A percentile compares a stretch with the other conserved stretches of the same genome.
These are phyloP conservation scores for Zygosaccharomyces siamensis DNA, from an alignment of 805 yeast species.

Conservation along the genomic window DNA sequence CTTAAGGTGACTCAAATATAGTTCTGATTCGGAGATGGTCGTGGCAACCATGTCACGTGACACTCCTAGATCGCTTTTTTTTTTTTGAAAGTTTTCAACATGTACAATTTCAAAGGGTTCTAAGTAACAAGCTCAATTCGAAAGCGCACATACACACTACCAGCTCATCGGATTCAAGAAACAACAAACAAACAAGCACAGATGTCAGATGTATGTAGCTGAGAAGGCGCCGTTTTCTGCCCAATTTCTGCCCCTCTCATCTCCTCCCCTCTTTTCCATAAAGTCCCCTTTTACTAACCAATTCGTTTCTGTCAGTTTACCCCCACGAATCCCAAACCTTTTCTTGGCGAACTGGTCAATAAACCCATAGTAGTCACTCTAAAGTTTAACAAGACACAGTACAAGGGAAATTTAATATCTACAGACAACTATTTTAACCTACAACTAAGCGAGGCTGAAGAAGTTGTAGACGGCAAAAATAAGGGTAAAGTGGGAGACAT, in stretches of 20 bases:
- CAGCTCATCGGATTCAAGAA: background rate
- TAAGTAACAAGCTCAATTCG: background rate
- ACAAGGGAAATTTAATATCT: slow-evolving; percentile 69
- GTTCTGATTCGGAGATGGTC: background rate
- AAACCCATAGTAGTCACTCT: slow-evolving; percentile 69
- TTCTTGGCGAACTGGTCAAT: slow-evolving; percentile 67
- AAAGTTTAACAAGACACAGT: slow-evolving; percentile 88
- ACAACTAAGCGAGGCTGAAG: slow-evolving; percentile 60
- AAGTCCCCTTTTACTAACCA: slow-evolving; percentile 13
- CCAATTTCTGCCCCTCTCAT: too few relatives aligned
- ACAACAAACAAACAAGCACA: background rate
- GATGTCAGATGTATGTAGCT: slow-evolving; percentile 4
- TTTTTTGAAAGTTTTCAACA: background rate
- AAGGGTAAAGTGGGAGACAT: slow-evolving; percentile 65
- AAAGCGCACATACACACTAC: background rate
- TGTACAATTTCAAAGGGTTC: too few relatives aligned
- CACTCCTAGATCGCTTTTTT: too few relatives aligned
- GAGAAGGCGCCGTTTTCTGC: background rate
- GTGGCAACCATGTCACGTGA: background rate
- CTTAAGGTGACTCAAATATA: slow-evolving; percentile 50
- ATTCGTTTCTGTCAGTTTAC: slow-evolving; percentile 31
- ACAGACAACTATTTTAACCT: slow-evolving; percentile 92
- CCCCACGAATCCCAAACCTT: slow-evolving; percentile 90
- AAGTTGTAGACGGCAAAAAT: slow-evolving; percentile 44
- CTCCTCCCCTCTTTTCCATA: too few relatives aligned